Base-by-base conservation (phyloP, 306 rosid species). In the Pyrus pyrifolia region DNA sequence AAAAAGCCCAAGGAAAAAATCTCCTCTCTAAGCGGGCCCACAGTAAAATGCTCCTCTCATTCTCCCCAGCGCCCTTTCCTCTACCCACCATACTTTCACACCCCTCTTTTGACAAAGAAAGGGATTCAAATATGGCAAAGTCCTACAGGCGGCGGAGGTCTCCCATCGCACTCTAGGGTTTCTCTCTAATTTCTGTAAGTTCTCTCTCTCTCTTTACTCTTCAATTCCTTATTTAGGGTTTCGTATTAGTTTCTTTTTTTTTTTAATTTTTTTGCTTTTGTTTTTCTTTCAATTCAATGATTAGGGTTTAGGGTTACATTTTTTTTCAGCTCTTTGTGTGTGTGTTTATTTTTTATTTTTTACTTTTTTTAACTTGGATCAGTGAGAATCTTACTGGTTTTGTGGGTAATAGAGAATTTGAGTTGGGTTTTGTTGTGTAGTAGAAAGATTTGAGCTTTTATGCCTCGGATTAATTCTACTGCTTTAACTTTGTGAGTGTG, bases 91-190 rank as follows among this genome's bases (percentile, higher is more conserved):
- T 40, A 2, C 62, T 21, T 2, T 58, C 63, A 22, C 13, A 10
- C 25, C 10, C 58, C 45, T 27, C 14, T 4, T 38, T 33, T 22
- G 52, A 35, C 51, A 23, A 30, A 49, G 42, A 42, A 72, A 2
- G 35, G 22, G 22, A 45, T 72, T 59, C 68, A 10, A 17, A 23
- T 27, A 72, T 72, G 67, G 38, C 40, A 4, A 21, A 21, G 62
- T 46, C n/a, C 14, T 55, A 49, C 12, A 42, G 51, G 6, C 33
- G 72, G 12, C 40, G 73, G 68, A 14, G 44, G 46, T 52, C 66
- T 35, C 40, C 13, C 35, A 15, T 14, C 68, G 42, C 69, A 45
- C 59, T 61, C 77, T 73, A 73, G 60, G 77, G 44, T 60, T 73
- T 73, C 27, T 42, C 42, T 61, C 69, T 21, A 11, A 23, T 61